Conservation (phyloP, 2,329 filamentous ascomycete species). For the Penicillium brasilianum region DNA sequence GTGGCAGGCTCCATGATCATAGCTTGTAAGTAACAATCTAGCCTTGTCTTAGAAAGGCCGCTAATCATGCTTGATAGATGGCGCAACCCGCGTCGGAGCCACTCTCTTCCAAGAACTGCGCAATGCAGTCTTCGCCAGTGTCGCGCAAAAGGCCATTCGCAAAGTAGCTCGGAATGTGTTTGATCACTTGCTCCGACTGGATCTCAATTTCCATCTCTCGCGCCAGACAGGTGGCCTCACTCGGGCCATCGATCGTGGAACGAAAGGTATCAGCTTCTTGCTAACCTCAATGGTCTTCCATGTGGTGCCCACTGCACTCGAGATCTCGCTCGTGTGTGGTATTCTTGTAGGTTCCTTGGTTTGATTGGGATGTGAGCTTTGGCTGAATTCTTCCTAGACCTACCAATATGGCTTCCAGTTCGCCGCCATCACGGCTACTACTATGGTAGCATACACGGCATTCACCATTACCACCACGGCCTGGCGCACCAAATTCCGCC, state of each 20-base stretch:
- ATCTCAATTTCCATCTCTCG: constrained; percentile 90
- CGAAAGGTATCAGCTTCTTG: constrained; percentile 97
- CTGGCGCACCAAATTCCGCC: constrained; percentile 95
- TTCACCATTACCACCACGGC: constrained; percentile 97
- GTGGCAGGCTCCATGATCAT: constrained; percentile 92
- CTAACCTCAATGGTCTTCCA: constrained; percentile 99
- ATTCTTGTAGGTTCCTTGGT: constrained; percentile 65
- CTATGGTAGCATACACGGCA: constrained; percentile 93
- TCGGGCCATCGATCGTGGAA: constrained; percentile 91
- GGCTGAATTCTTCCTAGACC: constrained; percentile 56
- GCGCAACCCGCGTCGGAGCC: constrained; percentile 83
- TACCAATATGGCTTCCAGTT: constrained; percentile 95
- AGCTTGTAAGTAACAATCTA: constrained; percentile 64
- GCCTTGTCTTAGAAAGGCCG: constrained; percentile 2
- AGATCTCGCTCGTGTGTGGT: constrained; percentile 94
- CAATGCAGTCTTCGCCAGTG: constrained; percentile 95
- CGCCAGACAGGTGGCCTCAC: constrained; percentile 95
- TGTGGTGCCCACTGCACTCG: constrained; percentile 87
- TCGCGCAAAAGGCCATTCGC: constrained; percentile 95
- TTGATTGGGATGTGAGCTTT: not conserved
- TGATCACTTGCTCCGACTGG: constrained; percentile 82
- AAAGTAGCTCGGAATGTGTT: constrained; percentile 92
- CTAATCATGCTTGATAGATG: constrained; percentile 60
- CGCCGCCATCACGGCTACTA: constrained; percentile 84
- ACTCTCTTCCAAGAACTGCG: constrained; percentile 90